Evolutionary conservation across 2,329 filamentous ascomycete species (phyloP).

Genomic region (Hypoxylon sp.): DNA sequence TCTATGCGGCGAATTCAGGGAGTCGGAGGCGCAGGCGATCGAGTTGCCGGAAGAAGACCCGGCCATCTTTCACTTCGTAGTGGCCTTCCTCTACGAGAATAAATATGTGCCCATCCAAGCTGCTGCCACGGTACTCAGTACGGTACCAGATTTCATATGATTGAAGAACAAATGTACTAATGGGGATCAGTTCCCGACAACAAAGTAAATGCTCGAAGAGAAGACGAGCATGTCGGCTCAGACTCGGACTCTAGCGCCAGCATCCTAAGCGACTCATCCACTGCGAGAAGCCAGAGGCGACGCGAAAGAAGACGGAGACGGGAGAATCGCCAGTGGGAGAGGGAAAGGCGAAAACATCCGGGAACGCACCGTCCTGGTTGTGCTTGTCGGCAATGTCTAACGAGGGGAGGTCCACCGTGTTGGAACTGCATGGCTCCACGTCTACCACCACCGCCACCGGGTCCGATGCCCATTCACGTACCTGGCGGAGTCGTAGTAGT

Average conservation of each 20-base stretch:
- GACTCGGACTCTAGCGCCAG: slow-evolving; percentile 53
- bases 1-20: slow-evolving; percentile 63
- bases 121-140: slow-evolving; percentile 59
- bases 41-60: slow-evolving; percentile 67
- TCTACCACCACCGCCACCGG: slow-evolving; percentile 52
- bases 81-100: slow-evolving; percentile 67
- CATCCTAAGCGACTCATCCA: slow-evolving; percentile 56
- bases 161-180: background rate
- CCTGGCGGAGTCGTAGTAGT: slow-evolving; percentile 36
- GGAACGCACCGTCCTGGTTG: slow-evolving; percentile 63
- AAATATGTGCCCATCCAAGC: slow-evolving; percentile 63
- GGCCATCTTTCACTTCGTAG: slow-evolving; percentile 65
- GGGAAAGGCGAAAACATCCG: slow-evolving; percentile 60
- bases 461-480: slow-evolving; percentile 19
- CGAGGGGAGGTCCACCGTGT: slow-evolving; percentile 56
- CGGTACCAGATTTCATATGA: slow-evolving; percentile 15
- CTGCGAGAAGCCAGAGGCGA: slow-evolving; percentile 54
- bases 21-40: slow-evolving; percentile 63
- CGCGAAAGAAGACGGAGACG: slow-evolving; percentile 56
- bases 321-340: slow-evolving; percentile 57
- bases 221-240: slow-evolving; percentile 55
- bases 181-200: slow-evolving; percentile 47
- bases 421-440: slow-evolving; percentile 60
- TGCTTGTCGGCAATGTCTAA: slow-evolving; percentile 60
- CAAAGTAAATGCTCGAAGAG: slow-evolving; percentile 60